phyloP scores from a whole-genome alignment of 1,139 yeast genomes.

The Debaryomyces sp. region DNA sequence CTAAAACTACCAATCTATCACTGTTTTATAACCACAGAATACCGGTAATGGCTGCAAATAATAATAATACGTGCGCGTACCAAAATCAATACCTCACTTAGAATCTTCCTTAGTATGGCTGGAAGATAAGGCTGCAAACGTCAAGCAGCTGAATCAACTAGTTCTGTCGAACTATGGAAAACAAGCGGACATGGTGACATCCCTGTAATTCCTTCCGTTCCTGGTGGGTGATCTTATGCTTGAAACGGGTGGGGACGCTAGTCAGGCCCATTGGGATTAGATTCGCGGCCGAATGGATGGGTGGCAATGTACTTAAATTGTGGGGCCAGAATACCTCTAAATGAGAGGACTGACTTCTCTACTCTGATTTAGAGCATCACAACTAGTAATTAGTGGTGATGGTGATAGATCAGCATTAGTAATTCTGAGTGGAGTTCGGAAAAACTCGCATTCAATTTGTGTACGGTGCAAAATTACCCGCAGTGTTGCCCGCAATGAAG shows the following conservation, averaged over 20 bases:
- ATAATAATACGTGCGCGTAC: neutral
- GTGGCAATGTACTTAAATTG: too few relatives aligned
- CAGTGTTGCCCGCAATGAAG: neutral
- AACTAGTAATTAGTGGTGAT: neutral
- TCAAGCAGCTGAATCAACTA: neutral
- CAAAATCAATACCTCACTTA: neutral
- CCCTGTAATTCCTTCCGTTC: neutral
- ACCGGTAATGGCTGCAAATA: neutral
- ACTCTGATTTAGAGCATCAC: neutral
- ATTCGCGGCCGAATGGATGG: neutral
- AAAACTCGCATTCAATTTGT: neutral
- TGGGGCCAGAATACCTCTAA: too few relatives aligned
- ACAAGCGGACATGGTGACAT: neutral
- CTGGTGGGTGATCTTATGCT: neutral
- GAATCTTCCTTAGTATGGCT: neutral
- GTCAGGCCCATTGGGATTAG: neutral
- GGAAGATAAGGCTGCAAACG: neutral
- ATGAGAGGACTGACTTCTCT: neutral
- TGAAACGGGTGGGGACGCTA: neutral
- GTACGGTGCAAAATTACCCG: neutral
- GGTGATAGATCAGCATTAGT: neutral
- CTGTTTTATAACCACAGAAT: conserved; percentile 3
- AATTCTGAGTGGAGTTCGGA: neutral
- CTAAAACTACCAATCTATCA: neutral
- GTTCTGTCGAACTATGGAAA: neutral